A percentile compares a stretch with the other conserved stretches of the same genome.
These are phyloP conservation scores for Fraxinus pennsylvanica DNA, from an alignment of 257 asterid species.

Conservation along the genomic window DNA sequence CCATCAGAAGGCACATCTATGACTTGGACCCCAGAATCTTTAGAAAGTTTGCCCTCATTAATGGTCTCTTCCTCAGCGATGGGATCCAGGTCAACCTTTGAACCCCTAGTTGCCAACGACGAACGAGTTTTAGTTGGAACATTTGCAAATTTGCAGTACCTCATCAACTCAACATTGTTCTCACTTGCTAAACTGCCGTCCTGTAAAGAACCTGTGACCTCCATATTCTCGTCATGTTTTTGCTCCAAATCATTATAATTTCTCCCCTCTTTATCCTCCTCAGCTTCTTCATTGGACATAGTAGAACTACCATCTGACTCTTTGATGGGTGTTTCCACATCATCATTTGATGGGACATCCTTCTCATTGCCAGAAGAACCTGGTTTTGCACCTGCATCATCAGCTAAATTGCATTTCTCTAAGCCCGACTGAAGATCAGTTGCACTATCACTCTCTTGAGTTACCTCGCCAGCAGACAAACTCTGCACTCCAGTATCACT, in stretches of 20 bases:
- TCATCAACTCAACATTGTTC: slow-evolving; percentile 49
- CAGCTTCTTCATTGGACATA: slow-evolving; percentile 35
- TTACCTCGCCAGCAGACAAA: slow-evolving; percentile 43
- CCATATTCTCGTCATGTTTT: slow-evolving; percentile 35
- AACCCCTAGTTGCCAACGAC: slow-evolving; percentile 45
- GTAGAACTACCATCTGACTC: slow-evolving; percentile 31
- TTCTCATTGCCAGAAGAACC: slow-evolving; percentile 32
- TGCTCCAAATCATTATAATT: slow-evolving; percentile 36
- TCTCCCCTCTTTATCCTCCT: slow-evolving; percentile 33
- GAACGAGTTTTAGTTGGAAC: slow-evolving; percentile 77
- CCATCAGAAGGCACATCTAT: slow-evolving; percentile 43
- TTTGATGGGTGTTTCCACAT: slow-evolving; percentile 39
- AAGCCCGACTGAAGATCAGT: slow-evolving; percentile 36
- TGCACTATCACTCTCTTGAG: slow-evolving; percentile 33
- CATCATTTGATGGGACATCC: slow-evolving; percentile 34
- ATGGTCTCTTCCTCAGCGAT: slow-evolving; percentile 34
- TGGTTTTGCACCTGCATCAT: slow-evolving; percentile 42
- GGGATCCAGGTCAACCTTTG: slow-evolving; percentile 43
- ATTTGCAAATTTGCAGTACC: slow-evolving; percentile 54
- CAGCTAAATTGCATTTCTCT: slow-evolving; percentile 38
- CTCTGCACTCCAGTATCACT: slow-evolving; percentile 36
- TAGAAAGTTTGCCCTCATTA: slow-evolving; percentile 36
- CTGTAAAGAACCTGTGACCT: slow-evolving; percentile 27
- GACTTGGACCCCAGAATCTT: slow-evolving; percentile 39
- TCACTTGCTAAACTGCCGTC: slow-evolving; percentile 38